Percentiles rank a stretch among this genome's conserved stretches.
These are phyloP conservation scores for Lactifluus pinguis DNA, from an alignment of 768 basidiomycete genomes.

Conservation along the genomic window DNA sequence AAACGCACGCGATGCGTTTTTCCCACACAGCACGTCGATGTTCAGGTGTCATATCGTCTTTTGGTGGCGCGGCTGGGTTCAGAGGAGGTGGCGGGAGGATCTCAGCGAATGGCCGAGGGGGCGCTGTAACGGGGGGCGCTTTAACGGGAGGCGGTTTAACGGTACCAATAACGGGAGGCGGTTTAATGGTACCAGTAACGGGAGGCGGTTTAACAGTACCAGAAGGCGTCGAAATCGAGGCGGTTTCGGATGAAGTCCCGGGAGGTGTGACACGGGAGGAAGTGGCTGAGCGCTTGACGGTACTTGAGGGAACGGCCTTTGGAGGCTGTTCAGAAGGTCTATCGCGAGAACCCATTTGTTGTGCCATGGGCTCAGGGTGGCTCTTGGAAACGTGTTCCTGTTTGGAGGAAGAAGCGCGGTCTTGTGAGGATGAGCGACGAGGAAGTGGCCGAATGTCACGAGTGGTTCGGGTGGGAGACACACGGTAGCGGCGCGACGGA, in stretches of 20 bases:
- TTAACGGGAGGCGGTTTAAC: neutral
- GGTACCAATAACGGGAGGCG: neutral
- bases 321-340: neutral
- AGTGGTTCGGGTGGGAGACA: neutral
- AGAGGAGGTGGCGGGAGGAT: conserved; percentile 8
- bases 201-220: neutral
- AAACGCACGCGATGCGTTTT: conserved; percentile 34
- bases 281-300: neutral
- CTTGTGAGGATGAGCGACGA: neutral
- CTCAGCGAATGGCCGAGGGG: neutral
- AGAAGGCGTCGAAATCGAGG: neutral
- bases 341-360: neutral
- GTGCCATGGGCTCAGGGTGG: neutral
- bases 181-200: neutral
- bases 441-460: neutral
- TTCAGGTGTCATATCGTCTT: conserved; percentile 25
- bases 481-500: neutral
- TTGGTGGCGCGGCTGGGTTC: neutral
- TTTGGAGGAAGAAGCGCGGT: neutral
- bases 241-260: neutral
- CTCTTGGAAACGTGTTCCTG: neutral
- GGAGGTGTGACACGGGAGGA: neutral
- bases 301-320: neutral
- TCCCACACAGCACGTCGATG: conserved; percentile 34
- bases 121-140: neutral